A percentile compares a stretch with the other conserved stretches of the same genome.
Conservation (phyloP, 495 filamentous ascomycete genomes). For the Hyaloscypha hepaticicola region DNA sequence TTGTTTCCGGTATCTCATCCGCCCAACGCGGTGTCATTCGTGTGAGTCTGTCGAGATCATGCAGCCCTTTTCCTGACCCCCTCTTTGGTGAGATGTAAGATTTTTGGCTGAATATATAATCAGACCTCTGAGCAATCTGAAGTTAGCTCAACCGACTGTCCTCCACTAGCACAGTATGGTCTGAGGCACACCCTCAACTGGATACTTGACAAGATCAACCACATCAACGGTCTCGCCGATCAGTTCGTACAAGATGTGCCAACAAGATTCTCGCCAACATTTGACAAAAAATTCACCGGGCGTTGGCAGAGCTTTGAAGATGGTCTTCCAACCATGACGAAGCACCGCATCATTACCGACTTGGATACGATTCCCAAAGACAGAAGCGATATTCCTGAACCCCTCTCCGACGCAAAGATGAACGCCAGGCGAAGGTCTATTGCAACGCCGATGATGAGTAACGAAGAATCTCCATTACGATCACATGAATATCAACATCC, state of each 20-base stretch:
- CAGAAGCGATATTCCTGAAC: slow-evolving; percentile 10
- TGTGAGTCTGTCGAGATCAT: slow-evolving; percentile 22
- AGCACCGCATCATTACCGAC: slow-evolving; percentile 20
- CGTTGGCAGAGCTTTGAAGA: slow-evolving; percentile 14
- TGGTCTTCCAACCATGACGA: slow-evolving; percentile 25
- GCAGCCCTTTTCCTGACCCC: slow-evolving; percentile 9
- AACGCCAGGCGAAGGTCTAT: slow-evolving; percentile 21
- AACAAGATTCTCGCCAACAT: not conserved
- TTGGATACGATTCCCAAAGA: slow-evolving; percentile 6
- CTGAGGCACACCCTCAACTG: slow-evolving; percentile 29
- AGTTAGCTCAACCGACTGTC: slow-evolving; percentile 9
- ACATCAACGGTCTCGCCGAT: slow-evolving; percentile 28
- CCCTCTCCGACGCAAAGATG: slow-evolving; percentile 19
- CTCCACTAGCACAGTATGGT: slow-evolving; percentile 27
- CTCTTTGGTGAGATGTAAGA: not conserved
- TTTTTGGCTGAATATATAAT: slow-evolving; percentile 13
- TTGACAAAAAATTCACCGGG: slow-evolving; percentile 9
- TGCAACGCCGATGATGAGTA: not conserved
- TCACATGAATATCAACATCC: slow-evolving; percentile 20
- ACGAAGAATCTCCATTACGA: slow-evolving; percentile 18
- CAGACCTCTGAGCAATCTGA: slow-evolving; percentile 20
- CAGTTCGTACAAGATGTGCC: slow-evolving; percentile 23
- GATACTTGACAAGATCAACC: slow-evolving; percentile 24
- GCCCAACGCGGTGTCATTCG: slow-evolving; percentile 18
- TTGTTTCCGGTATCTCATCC: slow-evolving; percentile 25